Evolutionary conservation across 75 land plant species (phyloP).

Genomic region (Pseudotsuga menziesii): DNA sequence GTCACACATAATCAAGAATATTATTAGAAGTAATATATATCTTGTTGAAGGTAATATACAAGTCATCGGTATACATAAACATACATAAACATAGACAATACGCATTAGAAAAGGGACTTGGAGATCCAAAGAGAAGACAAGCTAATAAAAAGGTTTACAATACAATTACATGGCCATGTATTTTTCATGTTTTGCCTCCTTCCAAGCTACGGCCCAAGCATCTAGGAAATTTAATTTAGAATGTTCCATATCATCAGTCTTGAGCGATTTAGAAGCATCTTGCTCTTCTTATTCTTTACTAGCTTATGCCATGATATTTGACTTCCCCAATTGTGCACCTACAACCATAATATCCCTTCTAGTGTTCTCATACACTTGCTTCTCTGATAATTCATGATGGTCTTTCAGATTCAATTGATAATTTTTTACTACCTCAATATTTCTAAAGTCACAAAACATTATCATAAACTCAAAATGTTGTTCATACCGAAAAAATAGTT

Average conservation of each 20-base stretch:
- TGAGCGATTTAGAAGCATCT: slow-evolving; percentile 15
- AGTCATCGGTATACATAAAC: too few species aligned
- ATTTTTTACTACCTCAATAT: background rate
- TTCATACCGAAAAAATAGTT: too few species aligned
- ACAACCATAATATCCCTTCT: slow-evolving; percentile 14
- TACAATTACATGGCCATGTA: slow-evolving; percentile 67
- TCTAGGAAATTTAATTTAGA: slow-evolving; percentile 42
- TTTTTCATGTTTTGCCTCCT: slow-evolving; percentile 86
- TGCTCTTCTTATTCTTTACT: slow-evolving; percentile 33
- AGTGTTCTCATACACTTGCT: slow-evolving; percentile 9
- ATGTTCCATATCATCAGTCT: slow-evolving; percentile 21
- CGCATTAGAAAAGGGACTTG: too few species aligned
- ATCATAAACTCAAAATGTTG: too few species aligned
- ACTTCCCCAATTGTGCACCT: slow-evolving; percentile 28
- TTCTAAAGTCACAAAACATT: too few species aligned
- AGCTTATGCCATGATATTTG: slow-evolving; percentile 13
- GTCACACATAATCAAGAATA: too few species aligned
- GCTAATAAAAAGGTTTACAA: too few species aligned
- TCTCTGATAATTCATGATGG: background rate
- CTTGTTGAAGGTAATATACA: too few species aligned
- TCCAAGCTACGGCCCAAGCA: slow-evolving; percentile 78
- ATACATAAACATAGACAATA: too few species aligned
- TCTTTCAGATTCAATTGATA: slow-evolving; percentile 6
- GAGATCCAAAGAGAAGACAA: too few species aligned
- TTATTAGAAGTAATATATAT: too few species aligned